A percentile compares a stretch with the other conserved stretches of the same genome.
These are phyloP conservation scores for Corymbia maculata DNA, from an alignment of 345 rosid species.

Conservation along the genomic window DNA sequence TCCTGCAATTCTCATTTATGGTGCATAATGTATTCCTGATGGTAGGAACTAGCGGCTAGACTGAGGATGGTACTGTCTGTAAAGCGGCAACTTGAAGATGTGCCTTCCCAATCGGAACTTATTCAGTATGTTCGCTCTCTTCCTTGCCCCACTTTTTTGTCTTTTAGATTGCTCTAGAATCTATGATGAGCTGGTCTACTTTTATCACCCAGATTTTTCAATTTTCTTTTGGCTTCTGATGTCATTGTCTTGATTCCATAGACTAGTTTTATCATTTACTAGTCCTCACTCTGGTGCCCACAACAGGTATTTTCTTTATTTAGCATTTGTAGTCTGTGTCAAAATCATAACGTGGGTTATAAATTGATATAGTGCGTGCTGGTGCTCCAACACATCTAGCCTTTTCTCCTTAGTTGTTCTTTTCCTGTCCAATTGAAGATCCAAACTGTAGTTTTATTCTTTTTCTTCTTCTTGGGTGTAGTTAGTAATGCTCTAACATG, in stretches of 20 bases:
- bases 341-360: neutral
- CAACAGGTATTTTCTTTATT: neutral
- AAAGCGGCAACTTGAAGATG: slow-evolving; percentile 58
- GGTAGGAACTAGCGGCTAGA: slow-evolving; percentile 61
- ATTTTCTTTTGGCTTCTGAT: neutral
- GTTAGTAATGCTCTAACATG: neutral
- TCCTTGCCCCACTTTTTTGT: neutral
- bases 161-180: neutral
- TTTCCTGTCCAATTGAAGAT: neutral
- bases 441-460: neutral
- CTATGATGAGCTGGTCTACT: neutral
- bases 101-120: slow-evolving; percentile 68
- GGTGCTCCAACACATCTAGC: neutral
- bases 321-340: neutral
- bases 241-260: neutral
- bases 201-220: neutral
- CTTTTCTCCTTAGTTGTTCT: neutral
- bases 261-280: neutral
- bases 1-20: neutral
- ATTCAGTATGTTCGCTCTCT: slow-evolving; percentile 52
- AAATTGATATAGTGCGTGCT: neutral
- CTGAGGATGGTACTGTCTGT: slow-evolving; percentile 41
- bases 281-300: neutral
- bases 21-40: neutral
- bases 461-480: neutral